Conservation (phyloP, 305 asterid genomes). For the Solanum hybrid region DNA sequence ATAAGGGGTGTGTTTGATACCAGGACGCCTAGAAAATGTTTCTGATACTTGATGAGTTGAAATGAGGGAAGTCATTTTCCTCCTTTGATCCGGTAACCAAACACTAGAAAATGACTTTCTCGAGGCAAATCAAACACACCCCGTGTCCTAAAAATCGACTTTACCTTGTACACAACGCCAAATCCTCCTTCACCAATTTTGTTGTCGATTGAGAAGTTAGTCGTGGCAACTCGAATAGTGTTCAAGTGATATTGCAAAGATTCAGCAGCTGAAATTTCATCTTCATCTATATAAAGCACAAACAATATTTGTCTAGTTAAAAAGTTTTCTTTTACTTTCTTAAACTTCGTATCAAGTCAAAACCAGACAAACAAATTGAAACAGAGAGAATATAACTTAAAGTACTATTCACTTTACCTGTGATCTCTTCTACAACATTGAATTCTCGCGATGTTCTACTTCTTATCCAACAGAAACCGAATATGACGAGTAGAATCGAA, state of each 20-base stretch:
- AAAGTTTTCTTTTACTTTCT: background rate
- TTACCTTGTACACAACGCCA: slow-evolving; percentile 38
- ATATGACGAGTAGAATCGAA: background rate
- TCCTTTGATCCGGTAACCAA: background rate
- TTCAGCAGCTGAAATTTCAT: slow-evolving; percentile 20
- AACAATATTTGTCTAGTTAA: background rate
- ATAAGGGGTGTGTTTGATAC: background rate
- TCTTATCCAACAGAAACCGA: background rate
- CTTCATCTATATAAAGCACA: background rate
- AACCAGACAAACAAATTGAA: background rate
- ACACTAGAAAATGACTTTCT: background rate
- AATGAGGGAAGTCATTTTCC: background rate
- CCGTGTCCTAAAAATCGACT: background rate
- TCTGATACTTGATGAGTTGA: background rate
- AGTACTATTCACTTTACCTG: background rate
- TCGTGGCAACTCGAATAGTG: slow-evolving; percentile 31
- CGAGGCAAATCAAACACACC: background rate
- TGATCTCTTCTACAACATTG: background rate
- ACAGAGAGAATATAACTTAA: background rate
- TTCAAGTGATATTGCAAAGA: slow-evolving; percentile 27
- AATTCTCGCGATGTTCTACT: background rate
- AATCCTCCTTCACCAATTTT: slow-evolving; percentile 51
- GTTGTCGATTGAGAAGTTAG: slow-evolving; percentile 15
- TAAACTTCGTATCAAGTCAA: background rate
- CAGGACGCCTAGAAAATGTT: background rate